Base-by-base conservation (phyloP, 129 eudicot species). In the Artemisia argyi region DNA sequence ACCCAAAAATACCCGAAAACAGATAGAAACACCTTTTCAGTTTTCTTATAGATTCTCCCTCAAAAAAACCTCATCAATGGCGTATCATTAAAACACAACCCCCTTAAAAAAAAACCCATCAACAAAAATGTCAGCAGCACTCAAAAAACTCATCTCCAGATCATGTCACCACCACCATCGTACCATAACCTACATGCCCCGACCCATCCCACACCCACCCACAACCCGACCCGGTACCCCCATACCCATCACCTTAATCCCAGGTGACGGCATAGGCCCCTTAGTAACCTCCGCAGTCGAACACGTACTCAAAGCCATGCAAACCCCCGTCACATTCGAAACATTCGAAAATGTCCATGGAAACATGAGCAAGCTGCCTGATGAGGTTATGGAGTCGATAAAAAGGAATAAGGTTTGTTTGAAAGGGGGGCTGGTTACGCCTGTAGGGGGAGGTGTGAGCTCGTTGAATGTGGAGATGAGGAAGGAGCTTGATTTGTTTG, bases 231-330 rank as follows among this genome's bases (percentile, higher is more conserved):
- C 85, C 58, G 89, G 89, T 7, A 61, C 79, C 0, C 89, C 95
- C 1, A 66, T 82, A 6, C 78, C 83, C 65, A 91, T 90, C 0
- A 90, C 97, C 17, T 83, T 90, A 22, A 90, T 90, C 58, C 95
- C 97, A 0, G 97, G 97, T 15, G 97, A 90, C 76, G 97, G 95
- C 3, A 82, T 90, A 64, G 97, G 97, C 3, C 97, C 95, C 0
- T 60, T 90, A 58, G 97, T 90, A 48, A 91, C 97, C 66, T 81
- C 74, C 51, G 95, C 89, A 24, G 97, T 91, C 15, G 92, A 91
- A 62, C 97, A 88, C 50, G 97, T 88, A 28, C 78, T 91, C 78
- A 74, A 73, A 7, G 88, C 95, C 32, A 85, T 91, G 88, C 85
- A 83, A 73, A 95, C 95, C 47, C 97, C 97, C 47, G 88, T 91